Base-by-base conservation (phyloP, 2,329 filamentous ascomycete genomes). In the Calycina marina region DNA sequence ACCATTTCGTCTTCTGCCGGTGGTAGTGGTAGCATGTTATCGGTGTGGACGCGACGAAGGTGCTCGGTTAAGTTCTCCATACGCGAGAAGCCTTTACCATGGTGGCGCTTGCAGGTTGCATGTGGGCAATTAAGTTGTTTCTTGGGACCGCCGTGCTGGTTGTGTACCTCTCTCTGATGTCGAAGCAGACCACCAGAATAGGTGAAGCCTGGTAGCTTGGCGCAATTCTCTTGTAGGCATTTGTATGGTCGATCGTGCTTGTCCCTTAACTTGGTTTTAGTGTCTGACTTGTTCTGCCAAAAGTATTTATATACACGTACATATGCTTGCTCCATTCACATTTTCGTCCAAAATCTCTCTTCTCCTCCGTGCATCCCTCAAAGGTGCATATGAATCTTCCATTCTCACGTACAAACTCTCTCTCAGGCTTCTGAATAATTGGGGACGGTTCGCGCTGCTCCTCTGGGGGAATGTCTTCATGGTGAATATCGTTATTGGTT, bases 51-150 rank as follows among this genome's bases (percentile, higher is more conserved):
- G 15, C 88, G 76, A 13, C 88, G 79, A 12, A 94, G 62, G 56
- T 96, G 88, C 57, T 96, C 88, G 51, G 88, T 85, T 4, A 94
- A 65, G 48, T 96, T 96, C 58, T 96, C 88, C 50, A 86, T 81
- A 30, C 88, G 74, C 6, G 86, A 92, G 55, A 96, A 96, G 14
- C 85, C 85, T 48, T 84, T 82, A 40, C 84, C 86, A 0, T 72
- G 76, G 49, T 85, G 82, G 22, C 88, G 78, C 54, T 93, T 93
- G 67, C 88, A 96, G 51, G 83, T 84, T 22, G 64, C 56, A 48
- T 88, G 80, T 0, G 85, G 85, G 49, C 88, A 96, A 61, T 83
- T 81, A 34, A 93, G 68, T 3, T 79, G 77, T 40, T 92, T 85
- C 54, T 86, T 85, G 6, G 85, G 83, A 2, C 84, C 85, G 13